phyloP scores from a whole-genome alignment of 1,139 yeast genomes.

The Geotrichum citri-aurantii region DNA sequence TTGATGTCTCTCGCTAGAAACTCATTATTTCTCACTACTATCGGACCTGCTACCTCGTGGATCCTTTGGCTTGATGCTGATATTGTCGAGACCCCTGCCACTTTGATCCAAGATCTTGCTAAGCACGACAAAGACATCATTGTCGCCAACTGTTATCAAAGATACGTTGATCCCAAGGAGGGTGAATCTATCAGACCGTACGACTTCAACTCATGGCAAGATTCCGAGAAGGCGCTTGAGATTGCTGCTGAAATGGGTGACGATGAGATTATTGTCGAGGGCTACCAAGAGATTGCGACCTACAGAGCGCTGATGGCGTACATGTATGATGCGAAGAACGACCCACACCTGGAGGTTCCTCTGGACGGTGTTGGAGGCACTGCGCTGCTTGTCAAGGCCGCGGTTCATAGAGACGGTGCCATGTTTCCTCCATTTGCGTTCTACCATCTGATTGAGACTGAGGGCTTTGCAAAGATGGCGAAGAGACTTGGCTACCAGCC shows the following conservation, averaged over 20 bases:
- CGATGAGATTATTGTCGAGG: slow-evolving; percentile 87
- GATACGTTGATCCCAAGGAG: slow-evolving; percentile 54
- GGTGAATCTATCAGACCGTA: slow-evolving; percentile 72
- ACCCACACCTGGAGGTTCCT: slow-evolving; percentile 58
- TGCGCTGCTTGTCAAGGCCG: slow-evolving; percentile 90
- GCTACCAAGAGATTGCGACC: slow-evolving; percentile 87
- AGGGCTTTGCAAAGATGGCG: slow-evolving; percentile 98
- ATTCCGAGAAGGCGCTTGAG: slow-evolving; percentile 75
- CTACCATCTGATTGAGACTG: slow-evolving; percentile 93
- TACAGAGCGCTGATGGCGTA: slow-evolving; percentile 95
- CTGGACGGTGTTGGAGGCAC: slow-evolving; percentile 97
- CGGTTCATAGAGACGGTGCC: slow-evolving; percentile 97
- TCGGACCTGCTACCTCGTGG: slow-evolving; percentile 90
- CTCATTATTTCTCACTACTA: slow-evolving; percentile 80
- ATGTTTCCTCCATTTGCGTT: slow-evolving; percentile 99
- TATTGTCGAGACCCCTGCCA: slow-evolving; percentile 78
- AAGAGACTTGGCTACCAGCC: slow-evolving; percentile 87
- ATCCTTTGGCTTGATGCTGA: slow-evolving; percentile 94
- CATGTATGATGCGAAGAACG: slow-evolving; percentile 63
- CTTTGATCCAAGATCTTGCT: slow-evolving; percentile 83
- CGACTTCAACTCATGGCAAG: slow-evolving; percentile 96
- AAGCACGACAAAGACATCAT: slow-evolving; percentile 78
- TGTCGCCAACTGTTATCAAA: slow-evolving; percentile 89
- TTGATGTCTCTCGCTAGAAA: slow-evolving; percentile 94
- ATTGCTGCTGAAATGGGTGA: slow-evolving; percentile 67